Evolutionary conservation across 192 early-diverging fungal genomes (phyloP).

Genomic region (Rhizophagus prolifer): DNA sequence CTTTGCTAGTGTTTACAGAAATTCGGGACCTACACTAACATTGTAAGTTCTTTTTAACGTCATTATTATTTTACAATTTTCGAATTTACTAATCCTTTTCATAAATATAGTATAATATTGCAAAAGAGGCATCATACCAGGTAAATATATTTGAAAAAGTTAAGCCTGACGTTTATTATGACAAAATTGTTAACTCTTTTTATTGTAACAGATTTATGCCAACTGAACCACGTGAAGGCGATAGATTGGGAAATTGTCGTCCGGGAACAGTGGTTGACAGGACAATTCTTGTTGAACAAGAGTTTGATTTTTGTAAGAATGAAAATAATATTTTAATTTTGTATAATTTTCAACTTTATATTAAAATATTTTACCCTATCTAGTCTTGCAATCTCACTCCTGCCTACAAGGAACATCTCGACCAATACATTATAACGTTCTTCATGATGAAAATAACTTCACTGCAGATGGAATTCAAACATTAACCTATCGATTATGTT

Average conservation of each 20-base stretch:
- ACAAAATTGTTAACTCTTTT: background rate
- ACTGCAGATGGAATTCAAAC: constrained; percentile 10
- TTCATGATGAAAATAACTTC: constrained; percentile 82
- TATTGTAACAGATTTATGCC: constrained; percentile 67
- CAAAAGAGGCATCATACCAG: constrained; percentile 86
- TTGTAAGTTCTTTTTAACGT: constrained; percentile 28
- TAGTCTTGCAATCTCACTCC: constrained; percentile 61
- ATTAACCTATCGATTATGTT: constrained; percentile 3
- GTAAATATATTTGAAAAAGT: background rate
- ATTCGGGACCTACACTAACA: constrained; percentile 75
- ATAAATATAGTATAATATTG: constrained; percentile 53
- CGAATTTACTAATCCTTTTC: background rate
- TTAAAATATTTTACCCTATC: background rate
- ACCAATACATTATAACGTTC: constrained; percentile 88
- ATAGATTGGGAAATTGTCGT: constrained; percentile 72
- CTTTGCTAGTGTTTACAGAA: constrained; percentile 56
- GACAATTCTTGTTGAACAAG: constrained; percentile 36
- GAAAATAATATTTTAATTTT: background rate
- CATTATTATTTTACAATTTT: too few species aligned
- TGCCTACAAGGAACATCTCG: constrained; percentile 92
- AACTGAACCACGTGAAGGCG: constrained; percentile 50
- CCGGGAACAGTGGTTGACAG: constrained; percentile 78
- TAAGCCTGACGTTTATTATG: background rate
- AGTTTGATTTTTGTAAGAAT: constrained; percentile 10
- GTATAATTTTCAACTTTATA: background rate